These are phyloP conservation scores for Schizophyllum amplum DNA, from an alignment of 1,284 basidiomycete genomes.

Conservation along the genomic window DNA sequence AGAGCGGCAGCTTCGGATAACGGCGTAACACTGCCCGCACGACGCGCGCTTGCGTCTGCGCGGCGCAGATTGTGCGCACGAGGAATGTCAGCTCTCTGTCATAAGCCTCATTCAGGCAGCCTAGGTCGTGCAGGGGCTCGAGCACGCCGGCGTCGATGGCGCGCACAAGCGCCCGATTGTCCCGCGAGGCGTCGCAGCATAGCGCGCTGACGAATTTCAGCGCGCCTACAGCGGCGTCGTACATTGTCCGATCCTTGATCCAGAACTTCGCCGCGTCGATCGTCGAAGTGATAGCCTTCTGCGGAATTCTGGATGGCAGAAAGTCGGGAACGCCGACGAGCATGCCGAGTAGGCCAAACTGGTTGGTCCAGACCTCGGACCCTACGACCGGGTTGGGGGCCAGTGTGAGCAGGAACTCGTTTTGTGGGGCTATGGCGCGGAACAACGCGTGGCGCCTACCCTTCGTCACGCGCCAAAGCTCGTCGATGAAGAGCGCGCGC, in stretches of 20 bases:
- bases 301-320: neutral
- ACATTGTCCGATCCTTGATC: neutral
- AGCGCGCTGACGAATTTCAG: neutral
- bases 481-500: neutral
- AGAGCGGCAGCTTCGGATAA: neutral
- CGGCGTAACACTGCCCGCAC: neutral
- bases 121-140: neutral
- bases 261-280: neutral
- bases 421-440: neutral
- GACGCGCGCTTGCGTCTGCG: neutral
- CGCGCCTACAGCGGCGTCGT: neutral
- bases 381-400: neutral
- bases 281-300: neutral
- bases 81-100: neutral
- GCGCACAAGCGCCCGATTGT: neutral
- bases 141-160: neutral
- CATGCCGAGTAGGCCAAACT: neutral
- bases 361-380: neutral
- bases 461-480: neutral
- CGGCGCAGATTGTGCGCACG: neutral
- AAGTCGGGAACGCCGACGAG: neutral
- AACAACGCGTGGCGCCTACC: neutral
- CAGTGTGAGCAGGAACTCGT: neutral
- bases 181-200: neutral
- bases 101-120: neutral